Conservation (phyloP, 768 basidiomycete genomes). For the Mycena crocata region DNA sequence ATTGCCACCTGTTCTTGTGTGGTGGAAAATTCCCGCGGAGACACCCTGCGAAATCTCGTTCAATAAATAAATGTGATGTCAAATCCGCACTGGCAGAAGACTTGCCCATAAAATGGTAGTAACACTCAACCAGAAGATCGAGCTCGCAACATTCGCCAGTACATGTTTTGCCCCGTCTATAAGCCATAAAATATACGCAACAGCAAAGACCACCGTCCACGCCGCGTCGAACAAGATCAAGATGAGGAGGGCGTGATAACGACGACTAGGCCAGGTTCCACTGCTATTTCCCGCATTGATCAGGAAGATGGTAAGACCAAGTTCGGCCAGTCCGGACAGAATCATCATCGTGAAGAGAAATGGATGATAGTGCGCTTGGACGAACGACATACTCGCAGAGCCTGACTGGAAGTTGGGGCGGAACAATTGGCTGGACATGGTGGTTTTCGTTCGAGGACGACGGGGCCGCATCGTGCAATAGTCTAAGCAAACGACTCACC, state of each 20-base stretch:
- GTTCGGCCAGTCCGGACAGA: conserved; percentile 74
- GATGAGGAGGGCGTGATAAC: conserved; percentile 75
- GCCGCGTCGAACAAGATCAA: conserved; percentile 72
- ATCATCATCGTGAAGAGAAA: conserved; percentile 74
- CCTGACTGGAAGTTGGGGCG: conserved; percentile 8
- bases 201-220: conserved; percentile 81
- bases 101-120: conserved; percentile 78
- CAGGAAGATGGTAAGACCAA: conserved; percentile 80
- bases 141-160: conserved; percentile 83
- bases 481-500: conserved; percentile 2
- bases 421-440: conserved; percentile 9
- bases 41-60: conserved; percentile 59
- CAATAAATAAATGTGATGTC: background rate
- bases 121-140: conserved; percentile 76
- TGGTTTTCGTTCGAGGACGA: conserved; percentile 23
- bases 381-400: conserved; percentile 18
- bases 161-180: conserved; percentile 73
- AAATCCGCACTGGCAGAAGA: conserved; percentile 21
- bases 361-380: conserved; percentile 63
- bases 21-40: conserved; percentile 75
- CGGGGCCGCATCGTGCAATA: conserved; percentile 27
- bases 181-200: conserved; percentile 79
- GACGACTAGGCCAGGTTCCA: conserved; percentile 67
- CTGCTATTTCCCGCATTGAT: conserved; percentile 75
- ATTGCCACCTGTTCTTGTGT: conserved; percentile 67